Conservation (phyloP, 2,329 filamentous ascomycete species). For the Leptosphaerulina australis region DNA sequence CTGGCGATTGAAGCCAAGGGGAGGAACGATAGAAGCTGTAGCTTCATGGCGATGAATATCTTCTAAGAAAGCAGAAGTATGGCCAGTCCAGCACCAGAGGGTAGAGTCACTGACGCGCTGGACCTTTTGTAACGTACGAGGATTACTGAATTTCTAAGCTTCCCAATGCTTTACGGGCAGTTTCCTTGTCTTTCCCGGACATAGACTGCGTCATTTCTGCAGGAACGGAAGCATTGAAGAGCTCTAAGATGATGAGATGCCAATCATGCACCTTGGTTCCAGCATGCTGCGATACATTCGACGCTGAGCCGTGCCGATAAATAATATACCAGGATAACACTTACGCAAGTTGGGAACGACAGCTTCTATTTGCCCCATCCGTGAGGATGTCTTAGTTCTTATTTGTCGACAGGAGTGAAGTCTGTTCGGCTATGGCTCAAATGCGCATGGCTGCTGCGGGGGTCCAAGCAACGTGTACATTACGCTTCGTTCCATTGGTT, state of each 20-base stretch:
- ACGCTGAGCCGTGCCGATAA: constrained; percentile 4
- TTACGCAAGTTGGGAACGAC: background rate
- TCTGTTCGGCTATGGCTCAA: constrained; percentile 7
- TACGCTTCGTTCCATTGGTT: constrained; percentile 10
- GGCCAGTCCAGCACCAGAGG: constrained; percentile 7
- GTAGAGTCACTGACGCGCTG: constrained; percentile 7
- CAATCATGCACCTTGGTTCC: constrained; percentile 27
- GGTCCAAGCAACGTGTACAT: constrained; percentile 14
- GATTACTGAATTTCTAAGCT: constrained; percentile 8
- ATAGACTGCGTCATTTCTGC: constrained; percentile 31
- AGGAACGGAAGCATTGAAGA: constrained; percentile 19
- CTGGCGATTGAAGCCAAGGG: constrained; percentile 23
- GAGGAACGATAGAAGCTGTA: constrained; percentile 32
- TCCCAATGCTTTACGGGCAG: constrained; percentile 7
- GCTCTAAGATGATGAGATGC: background rate
- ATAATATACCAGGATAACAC: constrained; percentile 4
- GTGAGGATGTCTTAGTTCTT: constrained; percentile 5
- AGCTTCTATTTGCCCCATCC: background rate
- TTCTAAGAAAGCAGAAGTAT: constrained; percentile 1
- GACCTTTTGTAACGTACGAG: constrained; percentile 32
- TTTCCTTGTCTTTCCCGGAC: constrained; percentile 6
- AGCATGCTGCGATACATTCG: constrained; percentile 25
- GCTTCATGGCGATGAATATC: constrained; percentile 31
- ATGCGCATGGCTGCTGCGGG: constrained; percentile 13
- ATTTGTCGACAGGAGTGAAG: constrained; percentile 9